phyloP scores from a whole-genome alignment of 768 basidiomycete genomes.

The Boletus subparvulus region DNA sequence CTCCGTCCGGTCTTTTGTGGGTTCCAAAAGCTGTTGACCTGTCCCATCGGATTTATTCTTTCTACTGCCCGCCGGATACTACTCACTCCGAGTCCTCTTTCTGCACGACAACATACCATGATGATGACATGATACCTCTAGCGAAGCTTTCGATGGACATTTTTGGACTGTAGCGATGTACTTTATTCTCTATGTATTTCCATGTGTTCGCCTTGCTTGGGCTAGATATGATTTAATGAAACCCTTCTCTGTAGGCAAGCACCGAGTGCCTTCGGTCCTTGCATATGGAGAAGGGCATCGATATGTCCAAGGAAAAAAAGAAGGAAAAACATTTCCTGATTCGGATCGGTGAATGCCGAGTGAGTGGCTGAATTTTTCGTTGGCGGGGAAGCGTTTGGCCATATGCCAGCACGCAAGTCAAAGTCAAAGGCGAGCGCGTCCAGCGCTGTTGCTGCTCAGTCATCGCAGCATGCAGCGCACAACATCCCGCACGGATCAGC shows the following conservation, averaged over 20 bases:
- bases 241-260: conserved; percentile 29
- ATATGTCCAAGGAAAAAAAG: not conserved
- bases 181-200: conserved; percentile 28
- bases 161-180: conserved; percentile 21
- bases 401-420: conserved; percentile 44
- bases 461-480: conserved; percentile 13
- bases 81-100: conserved; percentile 6
- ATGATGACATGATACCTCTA: conserved; percentile 21
- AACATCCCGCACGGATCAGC: conserved; percentile 13
- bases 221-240: not conserved
- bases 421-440: conserved; percentile 49
- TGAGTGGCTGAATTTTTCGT: conserved; percentile 27
- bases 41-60: not conserved
- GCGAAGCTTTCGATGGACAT: conserved; percentile 2
- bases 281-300: conserved; percentile 28
- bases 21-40: conserved; percentile 44
- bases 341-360: conserved; percentile 23
- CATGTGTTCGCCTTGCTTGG: conserved; percentile 2
- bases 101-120: conserved; percentile 23
- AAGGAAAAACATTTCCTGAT: conserved; percentile 11
- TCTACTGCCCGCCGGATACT: not conserved
- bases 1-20: conserved; percentile 59
- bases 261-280: conserved; percentile 26
- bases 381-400: conserved; percentile 8
- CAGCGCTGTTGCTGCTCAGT: conserved; percentile 30